These are phyloP conservation scores for Suillus subalutaceus DNA, from an alignment of 768 basidiomycete genomes.

Conservation along the genomic window DNA sequence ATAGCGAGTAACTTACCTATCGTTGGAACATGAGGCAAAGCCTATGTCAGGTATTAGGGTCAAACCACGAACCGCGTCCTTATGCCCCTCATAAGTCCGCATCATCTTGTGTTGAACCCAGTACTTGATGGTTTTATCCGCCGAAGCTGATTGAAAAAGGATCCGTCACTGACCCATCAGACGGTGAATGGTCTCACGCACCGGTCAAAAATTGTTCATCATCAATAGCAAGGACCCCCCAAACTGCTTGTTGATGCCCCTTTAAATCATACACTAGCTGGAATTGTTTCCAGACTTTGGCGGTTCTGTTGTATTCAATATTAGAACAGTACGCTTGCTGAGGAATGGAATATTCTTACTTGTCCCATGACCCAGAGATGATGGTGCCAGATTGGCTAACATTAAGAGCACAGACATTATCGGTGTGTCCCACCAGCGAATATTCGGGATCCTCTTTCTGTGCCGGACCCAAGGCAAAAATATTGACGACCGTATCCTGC, in stretches of 20 bases:
- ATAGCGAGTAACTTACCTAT: constrained; percentile 57
- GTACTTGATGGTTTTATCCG: constrained; percentile 91
- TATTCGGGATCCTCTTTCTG: constrained; percentile 75
- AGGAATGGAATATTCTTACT: constrained; percentile 48
- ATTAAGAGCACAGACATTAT: constrained; percentile 88
- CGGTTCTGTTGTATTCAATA: constrained; percentile 60
- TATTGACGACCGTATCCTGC: constrained; percentile 85
- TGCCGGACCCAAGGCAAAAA: constrained; percentile 65
- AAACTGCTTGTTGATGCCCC: constrained; percentile 90
- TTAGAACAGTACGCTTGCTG: background rate
- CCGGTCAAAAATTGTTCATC: constrained; percentile 83
- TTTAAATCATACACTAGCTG: constrained; percentile 70
- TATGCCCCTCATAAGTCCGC: constrained; percentile 83
- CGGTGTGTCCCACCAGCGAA: constrained; percentile 84
- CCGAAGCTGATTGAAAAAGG: constrained; percentile 63
- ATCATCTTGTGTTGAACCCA: constrained; percentile 80
- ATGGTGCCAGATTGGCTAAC: constrained; percentile 71
- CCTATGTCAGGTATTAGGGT: constrained; percentile 82
- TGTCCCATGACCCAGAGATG: constrained; percentile 97
- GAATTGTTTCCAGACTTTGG: constrained; percentile 91
- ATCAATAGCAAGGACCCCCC: constrained; percentile 85
- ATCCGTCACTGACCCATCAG: constrained; percentile 14
- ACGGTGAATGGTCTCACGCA: constrained; percentile 32
- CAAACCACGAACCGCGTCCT: constrained; percentile 88
- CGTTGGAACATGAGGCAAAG: constrained; percentile 95